Evolutionary conservation across 495 filamentous ascomycete genomes (phyloP), one percentile per base, ranked within the genome.

Genomic region (Trichoderma gamsii): DNA sequence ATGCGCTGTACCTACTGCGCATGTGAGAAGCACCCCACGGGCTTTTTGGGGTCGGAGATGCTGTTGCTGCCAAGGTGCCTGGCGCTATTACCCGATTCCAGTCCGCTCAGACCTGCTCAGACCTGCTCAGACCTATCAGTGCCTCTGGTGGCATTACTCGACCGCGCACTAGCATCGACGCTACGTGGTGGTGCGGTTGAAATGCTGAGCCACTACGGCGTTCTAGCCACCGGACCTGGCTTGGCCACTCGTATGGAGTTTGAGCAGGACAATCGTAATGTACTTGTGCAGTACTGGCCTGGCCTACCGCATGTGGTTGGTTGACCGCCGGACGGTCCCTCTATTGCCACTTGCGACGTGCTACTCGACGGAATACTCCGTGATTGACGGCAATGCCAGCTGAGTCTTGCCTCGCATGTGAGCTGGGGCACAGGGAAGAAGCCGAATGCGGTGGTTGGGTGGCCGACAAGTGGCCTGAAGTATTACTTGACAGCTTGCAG

Each of bases 91-190:
- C 49, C n/a, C 21, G 49, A 52, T 23, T 18, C 18, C 49, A 52
- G 49, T 52, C 0, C 0, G n/a, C n/a, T 21, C 9, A 16, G 21
- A 21, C 11, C 18, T 52, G 49, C 49, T n/a, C n/a, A n/a, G n/a
- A n/a, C n/a, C n/a, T n/a, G n/a, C n/a, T n/a, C 49, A 52, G 32
- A 6, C 32, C 32, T 35, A 35, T 35, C 32, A 35, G 32, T 35
- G 32, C 49, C 49, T 23, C 4, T 52, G 49, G 49, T 23, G 49
- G 49, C 49, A 21, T 21, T 23, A 21, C 18, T 18, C 21, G 25
- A 11, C 6, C 49, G 44, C 21, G 59, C 23, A 32, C 56, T 61
- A 61, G 56, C 56, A 61, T 61, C 56, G 56, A 32, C 56, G 56
- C 56, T 61, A 61, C 56, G 35, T 6, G 27, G 11, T 11, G 49